phyloP scores from a whole-genome alignment of 768 basidiomycete genomes.

The Cubamyces sp. region DNA sequence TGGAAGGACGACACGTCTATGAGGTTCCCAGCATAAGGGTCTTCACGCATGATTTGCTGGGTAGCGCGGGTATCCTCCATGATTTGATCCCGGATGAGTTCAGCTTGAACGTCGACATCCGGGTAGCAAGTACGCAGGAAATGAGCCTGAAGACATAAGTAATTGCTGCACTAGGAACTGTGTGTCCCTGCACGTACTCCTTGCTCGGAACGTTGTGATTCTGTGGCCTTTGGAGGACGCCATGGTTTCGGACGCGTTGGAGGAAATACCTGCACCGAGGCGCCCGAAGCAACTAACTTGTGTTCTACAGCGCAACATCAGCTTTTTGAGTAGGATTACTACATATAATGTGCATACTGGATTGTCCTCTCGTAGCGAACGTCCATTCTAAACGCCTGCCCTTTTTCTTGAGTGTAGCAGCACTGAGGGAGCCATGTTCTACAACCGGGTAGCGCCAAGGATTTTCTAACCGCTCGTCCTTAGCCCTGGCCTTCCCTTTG shows the following conservation, averaged over 20 bases:
- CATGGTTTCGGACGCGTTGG: conserved; percentile 41
- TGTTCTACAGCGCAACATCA: conserved; percentile 32
- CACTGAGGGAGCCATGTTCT: conserved; percentile 57
- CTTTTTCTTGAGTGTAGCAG: conserved; percentile 54
- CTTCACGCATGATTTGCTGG: conserved; percentile 47
- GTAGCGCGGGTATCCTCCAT: conserved; percentile 45
- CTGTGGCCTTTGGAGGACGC: conserved; percentile 37
- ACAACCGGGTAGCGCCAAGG: conserved; percentile 54
- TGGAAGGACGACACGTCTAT: conserved; percentile 47
- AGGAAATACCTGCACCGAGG: conserved; percentile 56
- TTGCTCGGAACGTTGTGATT: conserved; percentile 58
- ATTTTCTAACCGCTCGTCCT: conserved; percentile 31
- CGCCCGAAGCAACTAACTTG: conserved; percentile 38
- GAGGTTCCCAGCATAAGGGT: conserved; percentile 61
- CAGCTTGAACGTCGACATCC: conserved; percentile 73
- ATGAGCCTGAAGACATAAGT: conserved; percentile 52
- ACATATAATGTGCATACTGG: conserved; percentile 29
- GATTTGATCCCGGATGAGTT: conserved; percentile 63
- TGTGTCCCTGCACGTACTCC: conserved; percentile 61
- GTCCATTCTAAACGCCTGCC: conserved; percentile 57
- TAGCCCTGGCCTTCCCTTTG: conserved; percentile 39
- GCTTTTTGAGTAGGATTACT: neutral
- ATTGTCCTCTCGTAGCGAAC: conserved; percentile 39
- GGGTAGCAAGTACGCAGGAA: conserved; percentile 74
- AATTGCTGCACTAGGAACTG: too few relatives aligned